Base-by-base conservation (phyloP, 768 basidiomycete species). In the Podaxis sp. region DNA sequence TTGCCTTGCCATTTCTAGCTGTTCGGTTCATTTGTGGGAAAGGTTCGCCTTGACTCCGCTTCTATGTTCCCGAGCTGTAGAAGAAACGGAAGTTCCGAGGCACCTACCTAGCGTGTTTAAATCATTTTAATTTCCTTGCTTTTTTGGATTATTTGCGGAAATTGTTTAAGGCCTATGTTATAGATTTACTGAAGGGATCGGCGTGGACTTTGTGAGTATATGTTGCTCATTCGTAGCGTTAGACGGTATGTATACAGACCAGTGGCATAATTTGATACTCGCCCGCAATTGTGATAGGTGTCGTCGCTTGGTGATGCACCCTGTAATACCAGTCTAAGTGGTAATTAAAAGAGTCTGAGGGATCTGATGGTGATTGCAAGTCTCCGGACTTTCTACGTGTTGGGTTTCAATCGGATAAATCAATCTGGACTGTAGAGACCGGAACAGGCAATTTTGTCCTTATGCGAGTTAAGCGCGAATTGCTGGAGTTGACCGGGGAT, bases 141-240 rank as follows among this genome's bases (percentile, higher is more conserved):
- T 22, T 37, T 51, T 19, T 38, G 57, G 57, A 58, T 58, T 49
- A 58, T 36, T 57, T 58, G 46, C 41, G 49, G 57, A 52, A n/a
- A 51, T 51, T 50, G 24, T 50, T 24, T 40, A 11, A 11, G 22
- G 24, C 17, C 29, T 17, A n/a, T 54, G 53, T 13, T 22, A n/a
- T 46, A 46, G 43, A 19, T 5, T 46, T 46, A 19, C 19, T 19
- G 19, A 19, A 46, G 17, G 43, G 43, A 46, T 22, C n/a, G 43
- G 43, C 19, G 5, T 46, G 43, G 19, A 46, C 8, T 19, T 46
- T n/a, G 19, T 17, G 19, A 41, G 40, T 41, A 41, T 41, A 41
- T 41, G 40, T 2, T 41, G 2, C 19, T 17, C n/a, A n/a, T 17
- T n/a, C 8, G 8, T 19, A 19, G 15, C 0, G 19, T 8, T 46